Base-by-base conservation (phyloP, 169 alveolate species). In the Babesia ovis region DNA sequence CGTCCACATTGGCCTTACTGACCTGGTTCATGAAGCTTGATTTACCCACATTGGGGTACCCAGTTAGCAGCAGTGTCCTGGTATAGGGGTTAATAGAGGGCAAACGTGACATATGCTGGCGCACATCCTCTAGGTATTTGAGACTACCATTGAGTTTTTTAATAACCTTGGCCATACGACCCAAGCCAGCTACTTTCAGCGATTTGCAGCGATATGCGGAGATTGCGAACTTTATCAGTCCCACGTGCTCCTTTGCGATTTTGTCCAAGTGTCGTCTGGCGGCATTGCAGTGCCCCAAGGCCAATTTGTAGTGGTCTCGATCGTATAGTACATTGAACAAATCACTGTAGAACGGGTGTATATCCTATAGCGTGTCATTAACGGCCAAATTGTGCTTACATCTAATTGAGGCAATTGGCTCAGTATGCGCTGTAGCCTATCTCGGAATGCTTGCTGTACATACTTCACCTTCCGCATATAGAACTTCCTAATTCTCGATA, bases 11-110 rank as follows among this genome's bases (percentile, higher is more conserved):
- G 16, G 99, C 99, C 74, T 95, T 90, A 57, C 99, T 95, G 46
- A 97, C 95, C 71, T 87, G 77, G 92, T 98, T 98, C 94, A 97
- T 95, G 84, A 98, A 97, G 51, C 98, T 90, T 45, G 98, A 93
- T 82, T 98, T 98, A 20, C 99, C 99, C 14, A 98, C 99, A 90
- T 98, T 98, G 16, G 99, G 99, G 86, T 95, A 97, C 20, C 99
- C 99, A 37, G 99, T 91, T 46, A 95, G 87, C 46, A 97, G 71
- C 41, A 97, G 84, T 14, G 98, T 97, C 81, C 98, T n/a, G 12
- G 87, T 79, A 46, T 79, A 94, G 8, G 99, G 98, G 84, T 98
- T 96, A 41, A 98, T 95, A 18, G 96, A 86, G 11, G 99, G 99
- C 43, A 98, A 86, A 68, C 99, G 68, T 5, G 95, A 77, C 83